These are phyloP conservation scores for Vanrija sp. DNA, from an alignment of 1,284 basidiomycete species.

Conservation along the genomic window DNA sequence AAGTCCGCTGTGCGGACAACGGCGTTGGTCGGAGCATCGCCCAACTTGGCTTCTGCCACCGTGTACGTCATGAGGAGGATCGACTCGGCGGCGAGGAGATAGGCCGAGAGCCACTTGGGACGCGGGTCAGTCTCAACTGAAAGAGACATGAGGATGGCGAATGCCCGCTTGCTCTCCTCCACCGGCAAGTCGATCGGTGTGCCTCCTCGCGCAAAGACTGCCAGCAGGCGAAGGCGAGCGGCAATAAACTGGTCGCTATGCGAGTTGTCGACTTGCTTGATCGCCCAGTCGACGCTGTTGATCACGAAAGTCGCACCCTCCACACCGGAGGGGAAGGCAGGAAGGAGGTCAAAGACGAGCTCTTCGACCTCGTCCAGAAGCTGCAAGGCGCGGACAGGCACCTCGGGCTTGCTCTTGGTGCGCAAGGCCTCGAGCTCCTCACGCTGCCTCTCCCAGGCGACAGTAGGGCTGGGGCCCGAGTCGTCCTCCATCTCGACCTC, in stretches of 20 bases:
- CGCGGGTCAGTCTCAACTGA: conserved; percentile 49
- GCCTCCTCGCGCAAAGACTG: conserved; percentile 55
- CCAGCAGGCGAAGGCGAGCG: conserved; percentile 78
- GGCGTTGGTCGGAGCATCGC: conserved; percentile 4
- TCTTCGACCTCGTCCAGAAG: conserved; percentile 83
- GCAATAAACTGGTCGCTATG: conserved; percentile 55
- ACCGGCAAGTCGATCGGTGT: conserved; percentile 14
- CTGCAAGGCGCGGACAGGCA: conserved; percentile 65
- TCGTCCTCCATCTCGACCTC: conserved; percentile 23
- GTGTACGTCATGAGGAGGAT: conserved; percentile 72
- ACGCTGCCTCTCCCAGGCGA: conserved; percentile 11
- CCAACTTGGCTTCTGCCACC: conserved; percentile 54
- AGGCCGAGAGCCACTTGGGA: conserved; percentile 79
- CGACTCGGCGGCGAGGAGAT: conserved; percentile 71
- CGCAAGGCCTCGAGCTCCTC: conserved; percentile 62
- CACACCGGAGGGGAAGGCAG: conserved; percentile 58
- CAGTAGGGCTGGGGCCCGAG: conserved; percentile 9
- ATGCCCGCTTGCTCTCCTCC: conserved; percentile 50
- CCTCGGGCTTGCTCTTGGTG: conserved; percentile 61
- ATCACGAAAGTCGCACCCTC: conserved; percentile 45
- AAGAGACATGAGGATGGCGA: conserved; percentile 63
- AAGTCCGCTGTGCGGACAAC: conserved; percentile 8
- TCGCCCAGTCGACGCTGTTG: conserved; percentile 17
- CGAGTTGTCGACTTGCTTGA: conserved; percentile 53
- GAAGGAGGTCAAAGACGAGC: conserved; percentile 83